Base-by-base conservation (phyloP, 805 yeast genomes). In the Monosporozyma siamensis region DNA sequence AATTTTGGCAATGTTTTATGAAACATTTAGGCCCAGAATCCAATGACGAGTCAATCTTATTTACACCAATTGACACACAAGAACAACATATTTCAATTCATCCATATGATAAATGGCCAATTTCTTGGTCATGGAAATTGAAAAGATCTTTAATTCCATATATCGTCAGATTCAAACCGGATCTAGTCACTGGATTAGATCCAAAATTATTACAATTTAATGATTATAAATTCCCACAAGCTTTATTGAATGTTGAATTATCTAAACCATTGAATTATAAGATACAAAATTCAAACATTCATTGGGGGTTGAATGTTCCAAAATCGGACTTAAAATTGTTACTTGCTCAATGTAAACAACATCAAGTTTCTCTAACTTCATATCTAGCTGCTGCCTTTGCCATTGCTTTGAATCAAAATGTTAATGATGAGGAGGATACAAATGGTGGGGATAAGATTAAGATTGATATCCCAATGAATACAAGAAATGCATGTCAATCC, bases 401-500 rank as follows among this genome's bases (percentile, higher is more conserved):
- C 6, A 12, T 40, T 1, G 27, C 46, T 2, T 25, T 39, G 27
- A 27, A 27, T 10, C 3, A 34, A 8, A 38, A 20, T 21, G 12
- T 22, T n/a, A 6, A 10, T 10, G 29, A 29, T 22, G 8, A 15
- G 9, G 34, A 40, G 2, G 40, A 36, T 17, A 17, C 38, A 1
- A 25, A 41, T 14, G 12, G 23, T 10, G 58, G 55, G 3, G 18
- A 43, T 1, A 34, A 29, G 18, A 32, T 50, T 10, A 48, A 44
- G 14, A 41, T 48, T 9, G 39, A 34, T 24, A 41, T 58, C 4
- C 63, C 63, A 12, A 48, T 58, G 46, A 54, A 57, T 43, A 49
- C 61, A 0, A 49, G 63, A 42, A 15, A 11, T 4, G 40, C 43
- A 4, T 47, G 55, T 32, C 42, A 45, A 21, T 15, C 35, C 12